A percentile compares a stretch with the other conserved stretches of the same genome.
Conservation (phyloP, 1,139 yeast species). For the Candida frijolesensis region DNA sequence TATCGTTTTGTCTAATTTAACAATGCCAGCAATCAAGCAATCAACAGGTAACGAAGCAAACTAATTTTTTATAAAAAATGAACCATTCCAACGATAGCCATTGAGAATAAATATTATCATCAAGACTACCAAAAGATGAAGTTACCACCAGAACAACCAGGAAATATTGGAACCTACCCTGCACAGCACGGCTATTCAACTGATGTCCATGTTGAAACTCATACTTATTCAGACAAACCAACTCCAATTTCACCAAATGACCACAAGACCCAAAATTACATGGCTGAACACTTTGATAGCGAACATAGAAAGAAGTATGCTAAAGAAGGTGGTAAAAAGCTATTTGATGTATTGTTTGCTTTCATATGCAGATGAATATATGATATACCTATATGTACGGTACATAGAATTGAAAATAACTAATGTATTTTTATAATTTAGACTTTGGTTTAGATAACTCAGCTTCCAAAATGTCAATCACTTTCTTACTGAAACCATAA, state of each 20-base stretch:
- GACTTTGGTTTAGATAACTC: constrained; percentile 7
- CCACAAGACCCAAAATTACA: constrained; percentile 30
- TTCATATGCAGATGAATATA: constrained; percentile 19
- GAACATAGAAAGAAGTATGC: constrained; percentile 45
- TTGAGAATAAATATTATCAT: neutral
- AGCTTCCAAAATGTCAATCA: constrained; percentile 20
- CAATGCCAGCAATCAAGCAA: neutral
- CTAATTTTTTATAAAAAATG: neutral
- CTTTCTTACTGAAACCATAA: constrained; percentile 38
- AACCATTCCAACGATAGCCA: neutral
- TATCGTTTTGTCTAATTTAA: neutral
- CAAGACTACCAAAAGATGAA: neutral
- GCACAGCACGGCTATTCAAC: constrained; percentile 37
- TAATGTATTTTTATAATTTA: constrained; percentile 7
- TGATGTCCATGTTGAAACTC: constrained; percentile 33
- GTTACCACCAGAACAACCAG: constrained; percentile 33
- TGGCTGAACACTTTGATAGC: constrained; percentile 33
- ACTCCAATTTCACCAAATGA: constrained; percentile 35
- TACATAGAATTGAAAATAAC: neutral
- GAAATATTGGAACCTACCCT: constrained; percentile 28
- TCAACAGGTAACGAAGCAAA: neutral
- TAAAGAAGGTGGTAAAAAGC: constrained; percentile 19
- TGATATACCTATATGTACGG: neutral
- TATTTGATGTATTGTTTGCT: constrained; percentile 25
- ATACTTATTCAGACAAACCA: constrained; percentile 36